phyloP scores from a whole-genome alignment of 148 eudicot species.

The Rhododendron molle region DNA sequence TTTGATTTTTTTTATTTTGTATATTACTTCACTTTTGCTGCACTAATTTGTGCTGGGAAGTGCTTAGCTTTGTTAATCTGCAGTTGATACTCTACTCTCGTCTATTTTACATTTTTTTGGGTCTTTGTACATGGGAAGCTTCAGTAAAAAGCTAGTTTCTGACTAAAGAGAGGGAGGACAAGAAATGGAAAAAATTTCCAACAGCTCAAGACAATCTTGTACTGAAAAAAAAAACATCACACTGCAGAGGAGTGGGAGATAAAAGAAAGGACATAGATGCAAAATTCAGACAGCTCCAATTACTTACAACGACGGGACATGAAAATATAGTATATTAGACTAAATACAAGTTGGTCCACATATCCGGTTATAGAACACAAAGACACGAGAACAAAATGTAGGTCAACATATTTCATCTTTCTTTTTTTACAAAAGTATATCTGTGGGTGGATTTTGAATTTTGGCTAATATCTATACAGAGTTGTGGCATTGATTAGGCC shows the following conservation, averaged over 20 bases:
- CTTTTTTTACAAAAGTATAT: neutral
- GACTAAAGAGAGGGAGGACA: neutral
- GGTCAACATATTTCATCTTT: neutral
- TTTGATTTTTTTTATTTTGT: neutral
- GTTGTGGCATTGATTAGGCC: slow-evolving; percentile 11
- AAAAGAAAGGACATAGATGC: neutral
- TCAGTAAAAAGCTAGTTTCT: neutral
- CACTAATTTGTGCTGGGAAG: neutral
- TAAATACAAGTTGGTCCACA: too few relatives aligned
- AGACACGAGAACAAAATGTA: neutral
- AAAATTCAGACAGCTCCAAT: too few relatives aligned
- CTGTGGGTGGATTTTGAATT: neutral
- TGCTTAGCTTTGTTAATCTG: too few relatives aligned
- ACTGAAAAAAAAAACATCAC: neutral
- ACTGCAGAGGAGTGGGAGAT: neutral
- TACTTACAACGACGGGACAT: too few relatives aligned
- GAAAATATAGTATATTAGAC: too few relatives aligned
- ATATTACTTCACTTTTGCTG: neutral
- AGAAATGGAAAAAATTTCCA: neutral
- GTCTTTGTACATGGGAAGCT: neutral
- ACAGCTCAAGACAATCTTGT: neutral
- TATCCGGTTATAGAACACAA: neutral
- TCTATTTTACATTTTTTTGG: neutral
- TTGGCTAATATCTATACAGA: neutral
- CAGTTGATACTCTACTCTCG: too few relatives aligned